Conservation (phyloP, 495 filamentous ascomycete species). For the Hyphodiscus hymeniophilus region DNA sequence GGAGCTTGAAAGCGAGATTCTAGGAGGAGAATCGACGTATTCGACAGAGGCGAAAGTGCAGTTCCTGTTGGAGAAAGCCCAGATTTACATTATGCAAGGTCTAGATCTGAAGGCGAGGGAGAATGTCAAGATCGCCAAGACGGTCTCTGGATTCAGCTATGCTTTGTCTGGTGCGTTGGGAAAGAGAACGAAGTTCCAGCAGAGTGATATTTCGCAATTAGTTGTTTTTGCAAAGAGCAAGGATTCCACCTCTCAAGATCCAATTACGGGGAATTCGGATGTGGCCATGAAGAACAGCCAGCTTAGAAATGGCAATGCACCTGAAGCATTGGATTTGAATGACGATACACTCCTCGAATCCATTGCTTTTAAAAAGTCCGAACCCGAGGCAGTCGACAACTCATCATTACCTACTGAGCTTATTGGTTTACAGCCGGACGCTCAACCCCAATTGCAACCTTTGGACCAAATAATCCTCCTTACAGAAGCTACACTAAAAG, state of each 20-base stretch:
- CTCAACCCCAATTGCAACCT: conserved; percentile 75
- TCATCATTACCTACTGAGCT: conserved; percentile 51
- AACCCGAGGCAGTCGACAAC: conserved; percentile 28
- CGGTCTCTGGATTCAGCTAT: conserved; percentile 63
- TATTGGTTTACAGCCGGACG: conserved; percentile 56
- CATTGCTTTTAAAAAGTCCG: conserved; percentile 63
- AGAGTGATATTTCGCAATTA: conserved; percentile 81
- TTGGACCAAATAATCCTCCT: conserved; percentile 81
- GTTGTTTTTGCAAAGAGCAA: conserved; percentile 82
- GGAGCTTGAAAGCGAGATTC: conserved; percentile 33
- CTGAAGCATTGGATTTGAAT: conserved; percentile 66
- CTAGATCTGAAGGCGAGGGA: conserved; percentile 66
- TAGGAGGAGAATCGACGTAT: conserved; percentile 24
- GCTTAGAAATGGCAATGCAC: conserved; percentile 26
- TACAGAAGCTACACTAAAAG: conserved; percentile 78
- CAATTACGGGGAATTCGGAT: not conserved
- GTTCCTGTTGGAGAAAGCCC: conserved; percentile 72
- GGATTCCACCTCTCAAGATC: conserved; percentile 12
- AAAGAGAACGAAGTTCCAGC: conserved; percentile 88
- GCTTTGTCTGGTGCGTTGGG: conserved; percentile 78
- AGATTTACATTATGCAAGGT: conserved; percentile 78
- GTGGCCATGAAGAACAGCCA: not conserved
- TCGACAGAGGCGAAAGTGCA: conserved; percentile 41
- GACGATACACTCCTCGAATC: conserved; percentile 90
- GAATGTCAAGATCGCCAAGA: conserved; percentile 59